Percentiles rank a stretch among this genome's conserved stretches.
phyloP scores from a whole-genome alignment of 345 rosid genomes.

The Corymbia maculata region DNA sequence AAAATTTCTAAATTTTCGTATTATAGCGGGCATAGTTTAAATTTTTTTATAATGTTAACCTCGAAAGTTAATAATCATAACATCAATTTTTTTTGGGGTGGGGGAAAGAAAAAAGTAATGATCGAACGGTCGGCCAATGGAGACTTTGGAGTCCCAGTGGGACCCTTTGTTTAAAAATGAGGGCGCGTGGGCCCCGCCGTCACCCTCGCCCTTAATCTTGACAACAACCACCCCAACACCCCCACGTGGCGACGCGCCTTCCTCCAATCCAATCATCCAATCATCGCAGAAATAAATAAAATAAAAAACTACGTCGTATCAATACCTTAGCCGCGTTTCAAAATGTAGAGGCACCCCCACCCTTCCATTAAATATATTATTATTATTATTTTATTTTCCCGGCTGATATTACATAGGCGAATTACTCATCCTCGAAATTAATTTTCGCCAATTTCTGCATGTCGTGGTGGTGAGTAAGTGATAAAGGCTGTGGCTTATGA shows the following conservation, averaged over 20 bases:
- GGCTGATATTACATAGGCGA: neutral
- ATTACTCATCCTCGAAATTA: neutral
- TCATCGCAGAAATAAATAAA: neutral
- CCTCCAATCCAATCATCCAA: neutral
- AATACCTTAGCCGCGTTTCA: too few species aligned
- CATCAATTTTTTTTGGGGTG: neutral
- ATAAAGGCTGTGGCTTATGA: too few species aligned
- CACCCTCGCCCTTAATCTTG: neutral
- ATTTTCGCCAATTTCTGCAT: neutral
- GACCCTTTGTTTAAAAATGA: neutral
- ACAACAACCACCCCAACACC: too few species aligned
- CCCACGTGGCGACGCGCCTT: neutral
- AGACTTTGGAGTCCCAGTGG: neutral
- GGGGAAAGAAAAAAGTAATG: neutral
- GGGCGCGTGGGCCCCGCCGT: neutral
- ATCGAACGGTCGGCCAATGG: slow-evolving; percentile 2
- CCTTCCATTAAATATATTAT: too few species aligned
- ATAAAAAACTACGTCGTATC: too few species aligned
- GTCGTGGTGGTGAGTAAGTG: too few species aligned
- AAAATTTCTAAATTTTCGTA: too few species aligned
- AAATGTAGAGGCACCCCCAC: too few species aligned
- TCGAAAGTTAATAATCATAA: too few species aligned
- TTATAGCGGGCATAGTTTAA: too few species aligned
- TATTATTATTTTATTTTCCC: neutral
- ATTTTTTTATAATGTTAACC: too few species aligned